Percentiles rank a stretch among this genome's conserved stretches.
Conservation (phyloP, 352 stramenopile species). For the Pythium volutum region DNA sequence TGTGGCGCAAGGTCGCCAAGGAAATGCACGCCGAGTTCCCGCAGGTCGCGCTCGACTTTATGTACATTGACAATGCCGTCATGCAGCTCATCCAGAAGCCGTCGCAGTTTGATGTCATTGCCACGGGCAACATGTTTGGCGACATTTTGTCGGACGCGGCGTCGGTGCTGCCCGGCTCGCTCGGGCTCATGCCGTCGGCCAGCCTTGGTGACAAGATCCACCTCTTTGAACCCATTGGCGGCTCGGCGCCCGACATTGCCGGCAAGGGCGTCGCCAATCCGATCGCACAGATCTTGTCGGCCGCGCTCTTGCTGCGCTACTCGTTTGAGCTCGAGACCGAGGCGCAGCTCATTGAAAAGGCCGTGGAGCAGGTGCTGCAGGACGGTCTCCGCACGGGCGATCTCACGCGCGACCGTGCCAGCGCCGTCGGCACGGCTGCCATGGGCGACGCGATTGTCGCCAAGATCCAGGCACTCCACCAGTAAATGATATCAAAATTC, state of each 20-base stretch:
- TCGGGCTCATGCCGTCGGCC: slow-evolving; percentile 98
- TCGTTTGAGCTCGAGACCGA: slow-evolving; percentile 83
- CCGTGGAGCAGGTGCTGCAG: slow-evolving; percentile 81
- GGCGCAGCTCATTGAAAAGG: slow-evolving; percentile 75
- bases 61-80: slow-evolving; percentile 99
- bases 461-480: slow-evolving; percentile 63
- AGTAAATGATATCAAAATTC: too few species aligned
- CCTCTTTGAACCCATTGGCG: slow-evolving; percentile 98
- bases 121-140: slow-evolving; percentile 99
- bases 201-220: slow-evolving; percentile 89
- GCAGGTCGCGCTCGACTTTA: slow-evolving; percentile 95
- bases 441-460: slow-evolving; percentile 83
- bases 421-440: slow-evolving; percentile 57
- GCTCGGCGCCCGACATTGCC: slow-evolving; percentile 97
- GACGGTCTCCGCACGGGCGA: slow-evolving; percentile 85
- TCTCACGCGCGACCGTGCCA: slow-evolving; percentile 56
- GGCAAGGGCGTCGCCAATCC: slow-evolving; percentile 96
- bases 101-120: slow-evolving; percentile 99
- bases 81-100: slow-evolving; percentile 98
- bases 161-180: slow-evolving; percentile 96
- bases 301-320: slow-evolving; percentile 96
- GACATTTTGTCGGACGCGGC: slow-evolving; percentile 98
- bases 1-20: slow-evolving; percentile 92
- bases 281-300: slow-evolving; percentile 97
- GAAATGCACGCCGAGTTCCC: slow-evolving; percentile 89